Evolutionary conservation across 306 rosid species (phyloP), one percentile per base, ranked within the genome.

Genomic region (Corylus americana): DNA sequence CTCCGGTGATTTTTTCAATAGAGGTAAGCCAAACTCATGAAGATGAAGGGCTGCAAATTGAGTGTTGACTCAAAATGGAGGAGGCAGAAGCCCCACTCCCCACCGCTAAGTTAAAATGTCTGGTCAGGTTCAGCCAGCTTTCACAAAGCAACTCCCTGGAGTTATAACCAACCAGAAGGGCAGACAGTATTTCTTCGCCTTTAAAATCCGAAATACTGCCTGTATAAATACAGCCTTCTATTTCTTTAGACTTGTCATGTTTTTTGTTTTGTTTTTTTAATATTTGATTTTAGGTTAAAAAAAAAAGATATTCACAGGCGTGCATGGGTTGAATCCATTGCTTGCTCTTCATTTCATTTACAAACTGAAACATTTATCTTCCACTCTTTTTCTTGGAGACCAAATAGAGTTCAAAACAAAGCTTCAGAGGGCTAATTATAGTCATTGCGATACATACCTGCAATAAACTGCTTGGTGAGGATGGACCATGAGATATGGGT

Each of bases 401-500:
- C 7, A 67, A 39, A 67, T 18, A 67, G 25, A 18, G 18, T 63
- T 27, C 18, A 14, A 63, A 31, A 63, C 13, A 63, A 63, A 16
- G 42, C 42, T 31, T 63, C 14, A 63, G 45, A 63, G 11, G 4
- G 69, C 45, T 6, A 29, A 63, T 63, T 64, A 66, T 25, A 47
- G 74, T n/a, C 55, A 66, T 57, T 71, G 29, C 10, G 55, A 75
- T 37, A 67, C 42, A 73, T 89, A 94, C 98, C 94, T 79, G 83
- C 79, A 94, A 89, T 73, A 92, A 68, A 75, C 83, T 71, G 79
- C 42, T 77, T 55, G 92, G 97, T 67, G 98, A 89, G 83, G 93
- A 85, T 57, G 87, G 75, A 47, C 98, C 98, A 6, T 94, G 98
- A 72, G 90, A 89, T 74, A 94, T 88, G 39, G 98, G 93, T 31